Base-by-base conservation (phyloP, 768 basidiomycete species). In the Rhizopogon roseolus region DNA sequence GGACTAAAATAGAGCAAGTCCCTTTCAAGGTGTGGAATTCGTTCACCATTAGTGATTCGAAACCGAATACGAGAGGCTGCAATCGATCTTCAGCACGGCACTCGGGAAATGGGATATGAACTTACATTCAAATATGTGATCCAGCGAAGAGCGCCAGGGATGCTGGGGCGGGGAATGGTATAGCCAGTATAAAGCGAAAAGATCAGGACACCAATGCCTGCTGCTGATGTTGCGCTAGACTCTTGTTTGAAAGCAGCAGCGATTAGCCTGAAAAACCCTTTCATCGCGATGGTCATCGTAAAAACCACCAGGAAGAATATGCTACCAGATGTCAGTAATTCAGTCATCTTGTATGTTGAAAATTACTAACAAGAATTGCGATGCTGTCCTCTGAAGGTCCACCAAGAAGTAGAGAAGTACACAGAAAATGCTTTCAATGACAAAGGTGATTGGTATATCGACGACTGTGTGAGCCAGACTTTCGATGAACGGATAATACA, bases 1-100 rank as follows among this genome's bases (percentile, higher is more conserved):
- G 85, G 0, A 85, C 81, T 13, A 88, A 70, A 39, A 72, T 66
- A 25, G 85, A 71, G 62, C 86, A 86, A 13, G 70, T 62, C 42
- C 85, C 89, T 19, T 86, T 67, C 6, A 88, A 69, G 0, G 80
- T 84, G 58, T 79, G 82, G 70, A 94, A 93, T 66, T 96, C 91
- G 68, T 93, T 95, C 19, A 81, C 75, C 64, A 95, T 75, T 40
- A 93, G 66, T 0, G 79, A 75, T 56, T 92, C 88, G 64, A 94
- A 93, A 0, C 45, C 45, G 19, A 34, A 46, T 2, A 27, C 45
- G 29, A 46, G 45, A 34, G 45, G 45, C 45, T 46, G 45, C 13
- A 8, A 34, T n/a, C 29, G 11, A 46, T 34, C 5, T 34, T 46
- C 29, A 46, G 45, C 17, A 16, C 4, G 13, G 13, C 13, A 19